Conservation (phyloP, 306 rosid genomes). For the Pyrus communis region DNA sequence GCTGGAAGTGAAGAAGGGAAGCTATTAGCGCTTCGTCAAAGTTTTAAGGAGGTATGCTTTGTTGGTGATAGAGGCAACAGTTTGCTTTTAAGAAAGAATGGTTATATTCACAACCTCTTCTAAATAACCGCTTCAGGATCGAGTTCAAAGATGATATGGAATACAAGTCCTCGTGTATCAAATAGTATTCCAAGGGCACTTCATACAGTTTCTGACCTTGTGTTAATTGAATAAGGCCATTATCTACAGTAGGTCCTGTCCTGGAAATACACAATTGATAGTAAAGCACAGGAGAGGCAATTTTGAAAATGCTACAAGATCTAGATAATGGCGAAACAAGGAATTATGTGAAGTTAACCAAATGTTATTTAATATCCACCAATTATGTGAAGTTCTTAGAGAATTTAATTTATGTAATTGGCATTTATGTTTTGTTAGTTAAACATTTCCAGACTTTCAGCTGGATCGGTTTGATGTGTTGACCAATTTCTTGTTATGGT, state of each 20-base stretch:
- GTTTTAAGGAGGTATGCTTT: slow-evolving; percentile 72
- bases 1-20: slow-evolving; percentile 97
- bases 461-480: slow-evolving; percentile 6
- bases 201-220: neutral
- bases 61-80: neutral
- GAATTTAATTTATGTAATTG: neutral
- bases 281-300: neutral
- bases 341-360: neutral
- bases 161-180: neutral
- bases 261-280: neutral
- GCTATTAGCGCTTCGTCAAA: slow-evolving; percentile 81
- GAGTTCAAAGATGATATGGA: neutral
- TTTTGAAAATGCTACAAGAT: neutral
- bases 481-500: slow-evolving; percentile 13
- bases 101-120: neutral
- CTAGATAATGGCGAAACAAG: neutral
- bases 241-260: neutral
- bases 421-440: neutral
- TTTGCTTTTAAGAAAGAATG: neutral
- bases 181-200: neutral
- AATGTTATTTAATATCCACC: neutral
- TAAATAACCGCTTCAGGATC: neutral
- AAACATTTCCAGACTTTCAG: neutral
- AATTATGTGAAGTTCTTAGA: neutral
- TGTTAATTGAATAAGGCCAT: neutral